Conservation (phyloP, 441 rosid genomes). For the Syzygium syzygioides region DNA sequence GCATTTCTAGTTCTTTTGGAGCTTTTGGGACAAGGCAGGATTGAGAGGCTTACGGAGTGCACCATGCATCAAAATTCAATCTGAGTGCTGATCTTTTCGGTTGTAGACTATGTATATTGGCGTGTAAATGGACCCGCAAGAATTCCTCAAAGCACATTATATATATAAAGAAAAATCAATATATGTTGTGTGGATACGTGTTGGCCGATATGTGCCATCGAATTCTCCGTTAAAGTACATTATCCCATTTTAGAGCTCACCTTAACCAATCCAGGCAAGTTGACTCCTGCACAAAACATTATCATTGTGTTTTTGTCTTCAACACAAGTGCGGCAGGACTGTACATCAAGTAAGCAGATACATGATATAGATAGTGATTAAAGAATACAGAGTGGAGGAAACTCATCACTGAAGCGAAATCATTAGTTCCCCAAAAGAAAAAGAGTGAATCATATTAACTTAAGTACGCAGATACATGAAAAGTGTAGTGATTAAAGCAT, state of each 20-base stretch:
- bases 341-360: not conserved
- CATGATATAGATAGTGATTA: not conserved
- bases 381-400: not conserved
- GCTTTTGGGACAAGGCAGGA: conserved; percentile 14
- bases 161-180: conserved; percentile 20
- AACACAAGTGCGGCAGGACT: not conserved
- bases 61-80: conserved; percentile 22
- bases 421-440: conserved; percentile 12
- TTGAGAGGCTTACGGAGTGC: conserved; percentile 7
- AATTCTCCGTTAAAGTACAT: not conserved
- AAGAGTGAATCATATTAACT: not conserved
- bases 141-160: conserved; percentile 24
- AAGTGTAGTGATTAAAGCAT: not conserved
- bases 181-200: conserved; percentile 16
- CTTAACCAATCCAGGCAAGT: not conserved
- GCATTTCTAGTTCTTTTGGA: conserved; percentile 4
- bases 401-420: conserved; percentile 22
- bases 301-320: not conserved
- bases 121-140: conserved; percentile 32
- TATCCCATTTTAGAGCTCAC: not conserved
- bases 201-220: not conserved
- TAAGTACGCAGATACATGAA: not conserved
- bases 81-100: conserved; percentile 25
- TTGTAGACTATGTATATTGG: conserved; percentile 40
- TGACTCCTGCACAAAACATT: not conserved